These are phyloP conservation scores for Fusarium agapanthi DNA, from an alignment of 2,329 filamentous ascomycete genomes.

Conservation along the genomic window DNA sequence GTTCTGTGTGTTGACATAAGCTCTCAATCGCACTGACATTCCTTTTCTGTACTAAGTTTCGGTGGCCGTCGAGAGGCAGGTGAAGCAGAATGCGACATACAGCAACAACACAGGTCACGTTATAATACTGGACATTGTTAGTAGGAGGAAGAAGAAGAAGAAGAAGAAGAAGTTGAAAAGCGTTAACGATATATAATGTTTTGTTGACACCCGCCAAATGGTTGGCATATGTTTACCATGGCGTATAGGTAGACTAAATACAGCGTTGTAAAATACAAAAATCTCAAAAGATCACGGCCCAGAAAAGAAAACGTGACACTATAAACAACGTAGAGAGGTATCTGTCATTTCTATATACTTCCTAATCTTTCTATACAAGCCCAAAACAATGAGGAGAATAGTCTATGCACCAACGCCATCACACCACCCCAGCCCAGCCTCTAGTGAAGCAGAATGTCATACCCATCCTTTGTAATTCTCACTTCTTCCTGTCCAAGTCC, in stretches of 20 bases:
- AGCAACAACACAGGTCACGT: not conserved
- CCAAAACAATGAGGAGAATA: conserved; percentile 26
- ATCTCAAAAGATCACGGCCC: not conserved
- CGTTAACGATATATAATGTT: not conserved
- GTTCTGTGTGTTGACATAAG: not conserved
- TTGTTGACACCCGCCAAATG: not conserved
- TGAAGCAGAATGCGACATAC: not conserved
- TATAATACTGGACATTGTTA: rapidly evolving
- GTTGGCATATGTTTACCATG: not conserved
- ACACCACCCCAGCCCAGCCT: not conserved
- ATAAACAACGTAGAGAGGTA: not conserved
- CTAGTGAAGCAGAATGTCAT: conserved; percentile 70
- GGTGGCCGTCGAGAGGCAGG: not conserved
- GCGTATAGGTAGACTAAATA: not conserved
- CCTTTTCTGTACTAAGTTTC: not conserved
- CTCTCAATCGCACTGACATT: not conserved
- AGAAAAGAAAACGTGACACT: not conserved
- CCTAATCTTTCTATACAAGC: not conserved
- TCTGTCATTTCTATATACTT: conserved; percentile 6
- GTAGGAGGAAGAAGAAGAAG: not conserved
- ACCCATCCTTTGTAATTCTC: conserved; percentile 73
- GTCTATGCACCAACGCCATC: conserved; percentile 27
- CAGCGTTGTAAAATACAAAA: not conserved
- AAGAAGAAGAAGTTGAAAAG: not conserved
- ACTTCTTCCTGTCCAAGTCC: conserved; percentile 69